Evolutionary conservation across 192 early-diverging fungal genomes (phyloP), one percentile per base, ranked within the genome.

Genomic region (Irineochytrium annulatum): DNA sequence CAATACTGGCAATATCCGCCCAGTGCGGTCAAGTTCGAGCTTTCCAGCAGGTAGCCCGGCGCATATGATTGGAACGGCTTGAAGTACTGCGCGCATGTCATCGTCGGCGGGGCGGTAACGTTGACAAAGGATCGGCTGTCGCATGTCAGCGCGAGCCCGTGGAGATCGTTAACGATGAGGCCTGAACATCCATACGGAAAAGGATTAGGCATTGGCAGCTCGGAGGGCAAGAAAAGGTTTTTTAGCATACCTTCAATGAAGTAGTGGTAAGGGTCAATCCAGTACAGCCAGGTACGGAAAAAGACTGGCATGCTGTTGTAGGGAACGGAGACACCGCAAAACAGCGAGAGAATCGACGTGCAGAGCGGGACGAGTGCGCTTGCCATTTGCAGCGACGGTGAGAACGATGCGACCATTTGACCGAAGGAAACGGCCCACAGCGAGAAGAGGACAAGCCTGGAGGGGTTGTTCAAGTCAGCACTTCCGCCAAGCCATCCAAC

Each of bases 401-500:
- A 77, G 16, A 86, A 73, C 14, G 86, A 74, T 0, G 86, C 86
- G 60, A 92, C 79, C 35, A 80, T 80, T 55, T 87, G 87, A 44
- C 88, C 88, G 34, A 92, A 68, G 0, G 79, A 80, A 0, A 89
- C 65, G 32, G 85, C 74, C 63, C 87, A 92, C 11, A 89, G 57
- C 43, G 81, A 77, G 58, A 86, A 74, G 31, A 83, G 14, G n/a
- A 29, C 41, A 6, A 54, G 46, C 4, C 20, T 49, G 16, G 17
- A 14, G 27, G 48, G 27, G 20, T 6, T 6, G 6, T 49, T 6
- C 6, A 6, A 20, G 27, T 49, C 6, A 49, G 11, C 48, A 14
- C 27, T 20, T 17, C 8, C 11, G 27, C n/a, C 6, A 41, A 41
- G n/a, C 39, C 39, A 41, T n/a, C 39, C n/a, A 41, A 41, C 13